Evolutionary conservation across 768 basidiomycete genomes (phyloP).

Genomic region (Termitomyces sp.): DNA sequence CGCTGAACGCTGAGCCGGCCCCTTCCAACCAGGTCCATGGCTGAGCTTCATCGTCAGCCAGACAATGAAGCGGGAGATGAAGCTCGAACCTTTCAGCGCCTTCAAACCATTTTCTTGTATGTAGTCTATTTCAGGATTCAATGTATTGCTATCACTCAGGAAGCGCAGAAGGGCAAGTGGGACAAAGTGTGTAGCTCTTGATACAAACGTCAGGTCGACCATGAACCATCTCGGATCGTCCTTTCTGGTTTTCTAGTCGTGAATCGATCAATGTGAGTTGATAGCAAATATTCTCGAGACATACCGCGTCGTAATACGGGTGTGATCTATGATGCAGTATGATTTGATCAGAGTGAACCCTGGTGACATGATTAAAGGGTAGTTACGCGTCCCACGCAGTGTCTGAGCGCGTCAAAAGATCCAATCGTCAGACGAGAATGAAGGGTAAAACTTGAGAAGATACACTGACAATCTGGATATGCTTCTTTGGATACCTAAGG

Average conservation of each 20-base stretch:
- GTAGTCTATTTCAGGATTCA: constrained; percentile 58
- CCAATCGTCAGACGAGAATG: neutral
- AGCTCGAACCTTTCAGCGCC: constrained; percentile 53
- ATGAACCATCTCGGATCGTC: constrained; percentile 87
- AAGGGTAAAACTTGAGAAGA: neutral
- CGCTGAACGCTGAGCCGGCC: constrained; percentile 88
- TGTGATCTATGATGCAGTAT: constrained; percentile 37
- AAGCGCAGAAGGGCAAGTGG: constrained; percentile 70
- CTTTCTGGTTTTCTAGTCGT: constrained; percentile 66
- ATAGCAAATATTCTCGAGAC: constrained; percentile 14
- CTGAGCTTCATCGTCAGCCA: constrained; percentile 25
- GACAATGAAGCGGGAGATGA: neutral
- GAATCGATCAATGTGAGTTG: neutral
- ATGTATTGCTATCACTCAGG: constrained; percentile 40
- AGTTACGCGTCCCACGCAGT: constrained; percentile 87
- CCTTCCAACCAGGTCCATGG: constrained; percentile 74
- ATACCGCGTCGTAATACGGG: constrained; percentile 76
- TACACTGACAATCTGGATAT: constrained; percentile 78
- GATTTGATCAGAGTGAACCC: constrained; percentile 4
- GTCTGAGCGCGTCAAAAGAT: constrained; percentile 37
- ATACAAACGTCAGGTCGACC: constrained; percentile 72
- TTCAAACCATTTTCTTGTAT: constrained; percentile 55
- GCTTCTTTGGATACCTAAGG: constrained; percentile 74
- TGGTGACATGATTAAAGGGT: constrained; percentile 2
- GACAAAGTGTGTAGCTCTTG: constrained; percentile 66